Evolutionary conservation across 352 stramenopile species (phyloP).

Genomic region (Phytophthora citrophthora): DNA sequence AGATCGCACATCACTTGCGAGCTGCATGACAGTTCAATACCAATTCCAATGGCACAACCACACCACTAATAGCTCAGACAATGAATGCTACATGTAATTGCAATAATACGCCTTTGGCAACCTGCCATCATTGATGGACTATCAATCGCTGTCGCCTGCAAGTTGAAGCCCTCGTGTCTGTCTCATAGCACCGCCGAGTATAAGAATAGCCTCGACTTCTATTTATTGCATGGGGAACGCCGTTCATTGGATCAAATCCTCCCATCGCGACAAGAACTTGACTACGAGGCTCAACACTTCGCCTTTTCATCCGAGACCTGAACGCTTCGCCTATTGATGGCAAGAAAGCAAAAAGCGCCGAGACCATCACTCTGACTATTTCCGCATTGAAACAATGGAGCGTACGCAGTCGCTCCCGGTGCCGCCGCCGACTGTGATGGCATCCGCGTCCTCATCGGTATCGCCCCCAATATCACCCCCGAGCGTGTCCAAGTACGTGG

Average conservation of each 20-base stretch:
- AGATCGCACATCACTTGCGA: neutral
- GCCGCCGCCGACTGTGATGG: constrained; percentile 12
- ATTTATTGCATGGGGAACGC: too few species aligned
- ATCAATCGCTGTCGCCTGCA: neutral
- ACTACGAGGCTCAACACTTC: constrained; percentile 9
- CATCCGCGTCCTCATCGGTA: constrained; percentile 9
- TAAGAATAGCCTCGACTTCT: too few species aligned
- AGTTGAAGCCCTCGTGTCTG: constrained; percentile 6
- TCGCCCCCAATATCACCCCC: constrained; percentile 24
- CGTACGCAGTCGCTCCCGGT: constrained; percentile 36
- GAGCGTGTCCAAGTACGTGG: constrained; percentile 70
- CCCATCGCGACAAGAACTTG: neutral
- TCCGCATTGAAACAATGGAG: constrained; percentile 23
- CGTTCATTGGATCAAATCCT: constrained; percentile 21
- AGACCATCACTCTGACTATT: constrained; percentile 31
- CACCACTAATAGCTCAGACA: too few species aligned
- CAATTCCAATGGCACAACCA: too few species aligned
- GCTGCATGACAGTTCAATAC: too few species aligned
- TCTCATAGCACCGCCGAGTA: constrained; percentile 7
- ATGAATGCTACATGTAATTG: too few species aligned
- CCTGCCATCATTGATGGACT: neutral
- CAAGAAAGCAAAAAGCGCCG: constrained; percentile 1
- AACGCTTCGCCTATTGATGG: neutral
- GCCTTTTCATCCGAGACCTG: constrained; percentile 10
- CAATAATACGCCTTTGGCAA: neutral